phyloP scores from a whole-genome alignment of 2,329 filamentous ascomycete species.

The Nothophoma quercina region DNA sequence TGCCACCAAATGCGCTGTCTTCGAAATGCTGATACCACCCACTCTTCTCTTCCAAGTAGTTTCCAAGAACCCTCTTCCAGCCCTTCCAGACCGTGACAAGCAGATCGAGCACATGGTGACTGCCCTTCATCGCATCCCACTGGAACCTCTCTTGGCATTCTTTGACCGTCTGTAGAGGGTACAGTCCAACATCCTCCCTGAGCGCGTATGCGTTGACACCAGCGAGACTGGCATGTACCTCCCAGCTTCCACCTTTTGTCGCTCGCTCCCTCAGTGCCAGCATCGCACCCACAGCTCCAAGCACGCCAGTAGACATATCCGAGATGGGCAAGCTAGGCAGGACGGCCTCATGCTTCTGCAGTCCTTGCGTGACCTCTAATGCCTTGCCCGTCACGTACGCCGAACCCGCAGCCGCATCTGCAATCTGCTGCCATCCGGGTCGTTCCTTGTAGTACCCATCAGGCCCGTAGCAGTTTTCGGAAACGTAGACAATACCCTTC shows the following conservation, averaged over 20 bases:
- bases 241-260: slow-evolving; percentile 27
- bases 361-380: slow-evolving; percentile 35
- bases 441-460: slow-evolving; percentile 56
- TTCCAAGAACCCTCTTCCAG: slow-evolving; percentile 36
- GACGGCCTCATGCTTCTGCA: slow-evolving; percentile 30
- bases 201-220: slow-evolving; percentile 44
- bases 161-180: slow-evolving; percentile 32
- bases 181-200: slow-evolving; percentile 46
- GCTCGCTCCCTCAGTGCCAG: slow-evolving; percentile 35
- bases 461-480: slow-evolving; percentile 61
- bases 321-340: slow-evolving; percentile 38
- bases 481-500: slow-evolving; percentile 57
- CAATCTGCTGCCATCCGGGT: slow-evolving; percentile 62
- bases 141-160: slow-evolving; percentile 36
- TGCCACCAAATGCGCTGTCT: slow-evolving; percentile 31
- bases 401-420: slow-evolving; percentile 48
- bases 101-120: slow-evolving; percentile 41
- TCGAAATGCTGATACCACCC: slow-evolving; percentile 32
- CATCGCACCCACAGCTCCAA: slow-evolving; percentile 36
- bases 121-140: slow-evolving; percentile 36
- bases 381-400: slow-evolving; percentile 49
- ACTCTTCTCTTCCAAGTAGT: slow-evolving; percentile 24
- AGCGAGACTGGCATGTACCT: slow-evolving; percentile 30
- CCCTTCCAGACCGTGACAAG: slow-evolving; percentile 35
- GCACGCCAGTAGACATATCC: slow-evolving; percentile 40